Conservation (phyloP, 1,284 basidiomycete species). For the Marasmius fiardii region DNA sequence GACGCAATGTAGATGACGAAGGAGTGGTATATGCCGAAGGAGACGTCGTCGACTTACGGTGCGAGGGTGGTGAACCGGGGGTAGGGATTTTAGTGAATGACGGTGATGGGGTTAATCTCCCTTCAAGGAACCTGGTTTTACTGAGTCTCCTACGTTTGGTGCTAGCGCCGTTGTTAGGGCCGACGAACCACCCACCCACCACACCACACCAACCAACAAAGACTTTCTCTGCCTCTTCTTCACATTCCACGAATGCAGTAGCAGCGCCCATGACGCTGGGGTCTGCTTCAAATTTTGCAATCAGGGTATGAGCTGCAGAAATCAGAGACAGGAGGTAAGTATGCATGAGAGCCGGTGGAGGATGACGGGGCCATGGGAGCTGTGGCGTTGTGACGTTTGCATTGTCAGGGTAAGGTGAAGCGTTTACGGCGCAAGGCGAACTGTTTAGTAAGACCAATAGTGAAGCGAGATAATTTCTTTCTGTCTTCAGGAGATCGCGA, state of each 20-base stretch:
- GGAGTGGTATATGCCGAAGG: not conserved
- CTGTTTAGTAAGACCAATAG: slow-evolving; percentile 38
- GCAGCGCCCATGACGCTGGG: slow-evolving; percentile 62
- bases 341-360: slow-evolving; percentile 52
- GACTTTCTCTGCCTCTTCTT: slow-evolving; percentile 20
- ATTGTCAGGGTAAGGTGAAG: not conserved
- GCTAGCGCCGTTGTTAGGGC: not conserved
- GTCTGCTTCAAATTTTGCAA: slow-evolving; percentile 49
- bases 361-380: slow-evolving; percentile 29
- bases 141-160: not conserved
- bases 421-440: slow-evolving; percentile 13
- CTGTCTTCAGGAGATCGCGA: slow-evolving; percentile 63
- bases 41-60: not conserved
- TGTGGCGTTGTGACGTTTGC: not conserved
- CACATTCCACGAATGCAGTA: slow-evolving; percentile 39
- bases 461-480: slow-evolving; percentile 56
- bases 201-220: slow-evolving; percentile 29
- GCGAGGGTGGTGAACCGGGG: not conserved
- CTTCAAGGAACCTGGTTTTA: not conserved
- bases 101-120: not conserved
- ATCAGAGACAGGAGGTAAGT: slow-evolving; percentile 49
- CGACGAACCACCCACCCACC: slow-evolving; percentile 26
- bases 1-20: not conserved
- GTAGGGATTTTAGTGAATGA: not conserved
- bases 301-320: slow-evolving; percentile 42